Percentiles rank a stretch among this genome's conserved stretches.
phyloP scores from a whole-genome alignment of 2,329 filamentous ascomycete species.

The Periconia macrospinosa region DNA sequence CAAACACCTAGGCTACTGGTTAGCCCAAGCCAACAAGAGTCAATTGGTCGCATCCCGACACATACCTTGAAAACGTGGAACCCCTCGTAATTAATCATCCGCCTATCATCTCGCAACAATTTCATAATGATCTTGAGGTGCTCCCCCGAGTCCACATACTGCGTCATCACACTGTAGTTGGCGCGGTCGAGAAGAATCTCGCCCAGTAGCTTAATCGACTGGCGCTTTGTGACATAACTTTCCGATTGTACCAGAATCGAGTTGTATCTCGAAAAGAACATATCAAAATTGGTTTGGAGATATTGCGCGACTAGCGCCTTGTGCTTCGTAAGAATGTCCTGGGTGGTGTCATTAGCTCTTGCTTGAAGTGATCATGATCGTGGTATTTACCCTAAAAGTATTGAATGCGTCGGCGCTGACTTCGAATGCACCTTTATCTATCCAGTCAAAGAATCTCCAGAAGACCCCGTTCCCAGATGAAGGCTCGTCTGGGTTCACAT shows the following conservation, averaged over 20 bases:
- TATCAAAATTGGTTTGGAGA: slow-evolving; percentile 83
- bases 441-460: slow-evolving; percentile 97
- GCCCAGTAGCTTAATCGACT: slow-evolving; percentile 95
- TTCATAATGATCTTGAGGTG: slow-evolving; percentile 99
- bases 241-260: slow-evolving; percentile 83
- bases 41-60: neutral
- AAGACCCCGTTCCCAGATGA: slow-evolving; percentile 85
- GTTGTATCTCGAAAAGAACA: slow-evolving; percentile 94
- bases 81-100: slow-evolving; percentile 99
- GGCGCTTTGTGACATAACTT: slow-evolving; percentile 95
- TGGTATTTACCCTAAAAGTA: slow-evolving; percentile 78
- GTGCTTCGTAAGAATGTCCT: slow-evolving; percentile 94
- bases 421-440: slow-evolving; percentile 94
- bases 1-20: slow-evolving; percentile 69
- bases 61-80: slow-evolving; percentile 95
- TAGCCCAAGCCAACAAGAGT: slow-evolving; percentile 6
- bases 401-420: slow-evolving; percentile 97
- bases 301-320: slow-evolving; percentile 89
- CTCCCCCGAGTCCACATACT: slow-evolving; percentile 92
- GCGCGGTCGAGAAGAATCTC: slow-evolving; percentile 92
- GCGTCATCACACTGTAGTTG: slow-evolving; percentile 98
- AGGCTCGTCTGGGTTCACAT: slow-evolving; percentile 73
- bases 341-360: neutral
- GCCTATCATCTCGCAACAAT: slow-evolving; percentile 87
- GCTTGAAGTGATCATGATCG: neutral